phyloP scores from a whole-genome alignment of 495 filamentous ascomycete species.

The Clavariopsis aquatica region DNA sequence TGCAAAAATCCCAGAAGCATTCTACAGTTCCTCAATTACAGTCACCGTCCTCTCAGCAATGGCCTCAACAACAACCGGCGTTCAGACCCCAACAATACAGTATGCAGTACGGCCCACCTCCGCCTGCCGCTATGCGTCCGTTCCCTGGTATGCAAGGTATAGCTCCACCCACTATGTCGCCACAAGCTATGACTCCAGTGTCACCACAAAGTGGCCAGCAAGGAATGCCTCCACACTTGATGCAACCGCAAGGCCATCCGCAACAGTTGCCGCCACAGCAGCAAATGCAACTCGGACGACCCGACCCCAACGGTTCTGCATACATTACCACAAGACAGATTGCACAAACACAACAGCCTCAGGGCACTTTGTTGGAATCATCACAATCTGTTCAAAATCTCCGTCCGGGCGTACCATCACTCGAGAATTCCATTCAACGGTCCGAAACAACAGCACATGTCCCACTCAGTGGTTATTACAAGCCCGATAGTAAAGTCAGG shows the following conservation, averaged over 20 bases:
- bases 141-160: constrained; percentile 26
- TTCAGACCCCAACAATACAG: constrained; percentile 8
- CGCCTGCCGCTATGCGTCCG: neutral
- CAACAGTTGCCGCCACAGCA: constrained; percentile 2
- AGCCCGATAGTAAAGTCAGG: constrained; percentile 9
- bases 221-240: constrained; percentile 16
- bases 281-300: constrained; percentile 2
- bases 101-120: constrained; percentile 21
- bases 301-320: constrained; percentile 16
- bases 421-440: constrained; percentile 9
- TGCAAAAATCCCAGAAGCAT: constrained; percentile 30
- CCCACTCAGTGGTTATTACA: constrained; percentile 29
- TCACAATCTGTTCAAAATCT: constrained; percentile 6
- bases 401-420: constrained; percentile 6
- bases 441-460: neutral
- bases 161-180: constrained; percentile 5
- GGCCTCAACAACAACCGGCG: constrained; percentile 21
- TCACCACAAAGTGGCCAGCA: constrained; percentile 15
- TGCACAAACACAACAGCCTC: constrained; percentile 15
- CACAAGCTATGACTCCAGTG: constrained; percentile 4
- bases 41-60: constrained; percentile 19
- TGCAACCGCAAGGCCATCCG: constrained; percentile 12
- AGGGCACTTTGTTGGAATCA: constrained; percentile 3
- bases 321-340: constrained; percentile 27
- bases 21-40: constrained; percentile 10